Evolutionary conservation across 1,284 basidiomycete species (phyloP), one percentile per base, ranked within the genome.

Genomic region (Stygiomarasmius scandens): DNA sequence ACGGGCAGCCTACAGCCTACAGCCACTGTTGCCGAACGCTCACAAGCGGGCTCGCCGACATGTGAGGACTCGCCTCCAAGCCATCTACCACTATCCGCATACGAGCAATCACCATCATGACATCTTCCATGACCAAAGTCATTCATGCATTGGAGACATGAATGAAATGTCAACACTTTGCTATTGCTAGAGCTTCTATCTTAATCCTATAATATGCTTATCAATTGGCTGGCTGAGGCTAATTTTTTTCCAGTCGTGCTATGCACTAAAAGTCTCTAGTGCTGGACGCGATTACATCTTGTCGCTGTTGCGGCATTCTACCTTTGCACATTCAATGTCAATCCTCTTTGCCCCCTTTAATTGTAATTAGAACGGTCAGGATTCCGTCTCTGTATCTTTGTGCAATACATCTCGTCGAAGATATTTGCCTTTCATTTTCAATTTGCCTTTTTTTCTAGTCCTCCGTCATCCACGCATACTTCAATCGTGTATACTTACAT

Each of bases 31-130:
- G 67, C 71, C n/a, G 72, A 77, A 66, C 79, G 81, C 24, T 89
- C 87, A n/a, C 79, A 80, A 55, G 78, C 85, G 1, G 82, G 82
- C 47, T 83, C 86, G 9, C 86, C 85, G 11, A 63, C 60, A n/a
- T 50, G 50, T 34, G 46, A 55, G 16, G 25, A 27, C 19, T 16
- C 19, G 20, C 25, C 25, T 19, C 16, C 53, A n/a, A 29, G 47
- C 9, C 16, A 5, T 23, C 27, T 6, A 25, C 20, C 22, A 20
- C n/a, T 24, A 36, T 14, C 22, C 47, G 6, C 22, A 12, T 9
- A 23, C n/a, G 16, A 27, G 24, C n/a, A n/a, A 23, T 12, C 48
- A 24, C 23, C 23, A 29, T 49, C 25, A 49, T 49, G 48, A 49
- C 48, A 32, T 14, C 10, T 27, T 23, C 29, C 9, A 20, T 19